Percentiles rank a stretch among this genome's conserved stretches.
phyloP scores from a whole-genome alignment of 805 yeast genomes.

The Tetrapisispora nanseiensis region DNA sequence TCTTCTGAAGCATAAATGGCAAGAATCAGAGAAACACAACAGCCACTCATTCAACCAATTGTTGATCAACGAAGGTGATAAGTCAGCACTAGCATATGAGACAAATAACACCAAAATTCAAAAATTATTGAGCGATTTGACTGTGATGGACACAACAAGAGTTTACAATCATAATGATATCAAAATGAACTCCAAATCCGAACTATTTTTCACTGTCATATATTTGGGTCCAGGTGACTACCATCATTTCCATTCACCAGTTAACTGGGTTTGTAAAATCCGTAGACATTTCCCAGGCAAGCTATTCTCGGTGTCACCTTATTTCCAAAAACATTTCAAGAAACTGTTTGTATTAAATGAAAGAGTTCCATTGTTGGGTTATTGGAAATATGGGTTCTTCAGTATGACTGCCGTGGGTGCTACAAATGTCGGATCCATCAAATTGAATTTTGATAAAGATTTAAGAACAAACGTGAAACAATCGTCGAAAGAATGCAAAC shows the following conservation, averaged over 20 bases:
- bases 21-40: conserved; percentile 4
- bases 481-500: conserved; percentile 36
- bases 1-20: conserved; percentile 11
- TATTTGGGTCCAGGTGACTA: conserved; percentile 98
- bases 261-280: conserved; percentile 87
- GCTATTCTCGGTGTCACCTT: conserved; percentile 91
- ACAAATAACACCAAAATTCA: conserved; percentile 26
- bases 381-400: conserved; percentile 95
- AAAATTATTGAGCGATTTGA: conserved; percentile 32
- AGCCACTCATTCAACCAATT: conserved; percentile 19
- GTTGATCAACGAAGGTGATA: conserved; percentile 62
- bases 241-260: conserved; percentile 93
- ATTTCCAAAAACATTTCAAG: conserved; percentile 77
- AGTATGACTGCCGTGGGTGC: conserved; percentile 99
- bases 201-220: conserved; percentile 78
- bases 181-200: conserved; percentile 32
- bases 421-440: conserved; percentile 93
- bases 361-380: conserved; percentile 88
- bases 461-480: conserved; percentile 74
- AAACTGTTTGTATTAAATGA: conserved; percentile 88
- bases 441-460: conserved; percentile 84
- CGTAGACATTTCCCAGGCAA: conserved; percentile 96
- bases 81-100: conserved; percentile 34
- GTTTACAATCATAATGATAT: conserved; percentile 3
- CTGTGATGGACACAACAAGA: conserved; percentile 6